phyloP scores from a whole-genome alignment of 305 asterid species.

The Fraxinus latifolia region DNA sequence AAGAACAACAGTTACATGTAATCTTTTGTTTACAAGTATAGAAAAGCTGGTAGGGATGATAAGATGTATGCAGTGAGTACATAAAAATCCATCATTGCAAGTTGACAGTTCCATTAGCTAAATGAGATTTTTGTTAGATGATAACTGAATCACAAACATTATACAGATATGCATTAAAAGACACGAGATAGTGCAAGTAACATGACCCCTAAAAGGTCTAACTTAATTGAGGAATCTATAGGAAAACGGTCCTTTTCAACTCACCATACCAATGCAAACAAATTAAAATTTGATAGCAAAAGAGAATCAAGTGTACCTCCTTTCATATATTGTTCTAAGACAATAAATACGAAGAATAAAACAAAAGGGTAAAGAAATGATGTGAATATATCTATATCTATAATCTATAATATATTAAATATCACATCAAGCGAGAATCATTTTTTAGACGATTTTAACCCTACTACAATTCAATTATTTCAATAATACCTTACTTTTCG shows the following conservation, averaged over 20 bases:
- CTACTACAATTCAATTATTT: too few species aligned
- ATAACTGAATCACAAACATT: background rate
- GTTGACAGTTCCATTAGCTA: background rate
- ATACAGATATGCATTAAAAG: background rate
- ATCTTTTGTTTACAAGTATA: background rate
- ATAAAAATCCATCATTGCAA: background rate
- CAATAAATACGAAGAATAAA: background rate
- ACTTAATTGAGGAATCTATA: background rate
- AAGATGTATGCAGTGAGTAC: background rate
- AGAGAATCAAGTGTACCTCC: background rate
- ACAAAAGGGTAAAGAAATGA: background rate
- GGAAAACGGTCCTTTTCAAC: background rate
- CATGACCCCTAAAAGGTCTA: background rate
- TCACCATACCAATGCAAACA: background rate
- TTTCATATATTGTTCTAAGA: background rate
- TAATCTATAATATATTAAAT: too few species aligned
- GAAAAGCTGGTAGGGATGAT: background rate
- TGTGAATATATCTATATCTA: background rate
- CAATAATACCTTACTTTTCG: too few species aligned
- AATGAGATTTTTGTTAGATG: background rate
- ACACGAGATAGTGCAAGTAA: background rate
- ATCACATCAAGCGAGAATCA: too few species aligned
- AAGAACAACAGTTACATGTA: background rate
- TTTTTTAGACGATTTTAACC: too few species aligned
- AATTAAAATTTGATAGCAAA: background rate